Evolutionary conservation across 2,329 filamentous ascomycete species (phyloP).

Genomic region (Clarireedia homoeocarpa): DNA sequence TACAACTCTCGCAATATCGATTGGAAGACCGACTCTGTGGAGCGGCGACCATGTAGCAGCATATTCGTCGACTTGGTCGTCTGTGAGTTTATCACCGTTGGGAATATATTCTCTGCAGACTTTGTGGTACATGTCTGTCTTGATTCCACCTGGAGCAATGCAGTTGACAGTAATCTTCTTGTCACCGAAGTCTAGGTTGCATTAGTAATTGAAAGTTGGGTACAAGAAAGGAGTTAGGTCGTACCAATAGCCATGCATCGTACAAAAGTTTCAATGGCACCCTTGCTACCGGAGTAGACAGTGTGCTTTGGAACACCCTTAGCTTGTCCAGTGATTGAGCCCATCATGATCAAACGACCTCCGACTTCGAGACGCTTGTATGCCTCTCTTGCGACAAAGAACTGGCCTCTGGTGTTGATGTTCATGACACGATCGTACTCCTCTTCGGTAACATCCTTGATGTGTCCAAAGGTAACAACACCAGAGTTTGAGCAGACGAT

Average conservation of each 20-base stretch:
- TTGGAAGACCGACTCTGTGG: constrained; percentile 57
- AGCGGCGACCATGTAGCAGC: constrained; percentile 57
- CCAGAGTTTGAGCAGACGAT: constrained; percentile 30
- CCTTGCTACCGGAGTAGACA: constrained; percentile 69
- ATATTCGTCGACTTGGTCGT: constrained; percentile 54
- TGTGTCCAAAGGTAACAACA: constrained; percentile 44
- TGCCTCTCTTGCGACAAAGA: constrained; percentile 70
- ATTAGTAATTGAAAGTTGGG: constrained; percentile 49
- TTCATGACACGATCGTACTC: constrained; percentile 43
- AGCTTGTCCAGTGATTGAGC: constrained; percentile 59
- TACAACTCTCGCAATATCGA: constrained; percentile 60
- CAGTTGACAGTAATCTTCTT: constrained; percentile 62
- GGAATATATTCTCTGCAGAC: constrained; percentile 59
- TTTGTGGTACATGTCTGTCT: constrained; percentile 60
- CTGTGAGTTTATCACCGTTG: constrained; percentile 43
- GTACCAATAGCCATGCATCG: constrained; percentile 63
- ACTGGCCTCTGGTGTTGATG: constrained; percentile 60
- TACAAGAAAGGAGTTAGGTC: constrained; percentile 15
- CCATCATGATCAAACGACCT: constrained; percentile 68
- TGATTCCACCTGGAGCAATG: constrained; percentile 62
- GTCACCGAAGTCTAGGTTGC: constrained; percentile 45
- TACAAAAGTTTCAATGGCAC: constrained; percentile 69
- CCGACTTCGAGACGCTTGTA: constrained; percentile 64
- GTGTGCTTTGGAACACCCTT: constrained; percentile 63
- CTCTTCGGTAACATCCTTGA: constrained; percentile 25